Percentiles rank a stretch among this genome's conserved stretches.
Conservation (phyloP, 1,139 yeast genomes). For the Yamadazyma conglobata region DNA sequence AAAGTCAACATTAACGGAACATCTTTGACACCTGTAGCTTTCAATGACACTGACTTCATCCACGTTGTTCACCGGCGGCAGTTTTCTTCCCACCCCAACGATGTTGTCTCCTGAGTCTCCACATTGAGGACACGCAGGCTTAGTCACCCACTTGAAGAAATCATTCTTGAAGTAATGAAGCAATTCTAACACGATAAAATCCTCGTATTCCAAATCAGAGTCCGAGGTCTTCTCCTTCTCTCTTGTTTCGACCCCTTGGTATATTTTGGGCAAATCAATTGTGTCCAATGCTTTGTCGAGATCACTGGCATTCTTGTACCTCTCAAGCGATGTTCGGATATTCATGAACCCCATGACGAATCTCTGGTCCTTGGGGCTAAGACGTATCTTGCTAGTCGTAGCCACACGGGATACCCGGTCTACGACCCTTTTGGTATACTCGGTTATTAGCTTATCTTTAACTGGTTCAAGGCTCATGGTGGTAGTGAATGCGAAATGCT, state of each 20-base stretch:
- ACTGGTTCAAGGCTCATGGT: no score
- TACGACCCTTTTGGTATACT: no score
- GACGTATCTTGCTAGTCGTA: no score
- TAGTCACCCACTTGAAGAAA: slow-evolving; percentile 81
- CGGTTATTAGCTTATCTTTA: no score
- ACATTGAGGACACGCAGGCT: slow-evolving; percentile 62
- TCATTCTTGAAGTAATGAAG: slow-evolving; percentile 74
- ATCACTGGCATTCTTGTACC: not conserved
- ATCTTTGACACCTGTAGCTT: slow-evolving; percentile 54
- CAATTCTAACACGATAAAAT: slow-evolving; percentile 63
- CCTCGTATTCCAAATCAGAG: slow-evolving; percentile 44
- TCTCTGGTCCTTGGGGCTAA: not conserved
- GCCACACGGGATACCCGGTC: no score
- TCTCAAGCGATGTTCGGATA: not conserved
- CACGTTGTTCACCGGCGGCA: slow-evolving; percentile 23
- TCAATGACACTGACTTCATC: slow-evolving; percentile 46
- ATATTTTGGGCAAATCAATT: slow-evolving; percentile 36
- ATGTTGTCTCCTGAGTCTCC: slow-evolving; percentile 20
- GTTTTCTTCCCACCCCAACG: slow-evolving; percentile 14
- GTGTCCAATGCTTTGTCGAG: slow-evolving; percentile 30
- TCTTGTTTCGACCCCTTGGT: slow-evolving; percentile 33
- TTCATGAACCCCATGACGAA: slow-evolving; percentile 1
- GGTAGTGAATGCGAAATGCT: no score
- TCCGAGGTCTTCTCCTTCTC: slow-evolving; percentile 6
- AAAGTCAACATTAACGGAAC: slow-evolving; percentile 51